These are phyloP conservation scores for Aureoboletus auriporus DNA, from an alignment of 768 basidiomycete species.

Conservation along the genomic window DNA sequence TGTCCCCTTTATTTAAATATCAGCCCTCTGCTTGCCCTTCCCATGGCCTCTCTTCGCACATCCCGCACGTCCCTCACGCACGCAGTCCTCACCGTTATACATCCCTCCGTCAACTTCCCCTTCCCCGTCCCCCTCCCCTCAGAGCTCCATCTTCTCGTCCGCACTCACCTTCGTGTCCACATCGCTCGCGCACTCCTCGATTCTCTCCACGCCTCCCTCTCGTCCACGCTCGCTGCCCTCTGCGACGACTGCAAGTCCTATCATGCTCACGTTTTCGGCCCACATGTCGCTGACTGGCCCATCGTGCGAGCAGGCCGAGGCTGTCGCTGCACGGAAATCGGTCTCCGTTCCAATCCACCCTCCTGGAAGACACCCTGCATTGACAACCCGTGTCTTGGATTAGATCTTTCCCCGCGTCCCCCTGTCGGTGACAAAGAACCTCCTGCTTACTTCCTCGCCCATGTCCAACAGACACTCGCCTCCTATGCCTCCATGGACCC, in stretches of 20 bases:
- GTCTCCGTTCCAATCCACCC: conserved; percentile 7
- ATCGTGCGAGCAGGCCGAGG: conserved; percentile 41
- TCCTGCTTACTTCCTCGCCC: conserved; percentile 28
- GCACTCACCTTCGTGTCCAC: conserved; percentile 41
- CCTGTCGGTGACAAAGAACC: conserved; percentile 28
- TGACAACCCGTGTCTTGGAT: conserved; percentile 11
- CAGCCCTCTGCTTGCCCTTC: background rate
- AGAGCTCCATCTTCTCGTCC: conserved; percentile 52
- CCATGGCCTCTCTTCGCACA: conserved; percentile 28
- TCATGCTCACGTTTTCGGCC: conserved; percentile 51
- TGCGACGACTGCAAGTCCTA: conserved; percentile 49
- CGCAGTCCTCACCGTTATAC: conserved; percentile 46
- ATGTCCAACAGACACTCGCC: conserved; percentile 46
- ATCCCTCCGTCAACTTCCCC: conserved; percentile 37
- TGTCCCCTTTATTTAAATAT: conserved; percentile 14
- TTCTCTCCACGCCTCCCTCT: conserved; percentile 41
- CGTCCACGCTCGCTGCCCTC: conserved; percentile 27
- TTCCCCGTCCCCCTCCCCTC: conserved; percentile 36
- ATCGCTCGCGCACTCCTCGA: conserved; percentile 40
- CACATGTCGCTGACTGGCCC: conserved; percentile 51
- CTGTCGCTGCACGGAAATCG: conserved; percentile 40
- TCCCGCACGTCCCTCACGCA: conserved; percentile 48
- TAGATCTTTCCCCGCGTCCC: conserved; percentile 29
- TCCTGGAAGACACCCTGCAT: conserved; percentile 6
- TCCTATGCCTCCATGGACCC: conserved; percentile 40